Conservation (phyloP, 1,284 basidiomycete species). For the Cystobasidium pallidum region DNA sequence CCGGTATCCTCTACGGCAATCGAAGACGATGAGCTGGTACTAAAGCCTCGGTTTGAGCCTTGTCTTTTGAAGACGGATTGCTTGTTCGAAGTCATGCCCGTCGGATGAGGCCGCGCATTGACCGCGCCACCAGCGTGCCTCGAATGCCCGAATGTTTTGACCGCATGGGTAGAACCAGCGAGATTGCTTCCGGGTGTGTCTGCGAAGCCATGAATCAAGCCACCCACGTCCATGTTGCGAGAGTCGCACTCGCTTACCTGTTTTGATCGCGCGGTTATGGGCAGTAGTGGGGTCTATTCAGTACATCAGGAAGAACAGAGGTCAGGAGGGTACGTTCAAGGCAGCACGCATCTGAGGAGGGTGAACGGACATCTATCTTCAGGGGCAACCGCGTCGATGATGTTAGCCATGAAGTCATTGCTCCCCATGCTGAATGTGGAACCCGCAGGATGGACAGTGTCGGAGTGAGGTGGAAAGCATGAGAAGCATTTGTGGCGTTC, state of each 20-base stretch:
- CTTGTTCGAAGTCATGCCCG: background rate
- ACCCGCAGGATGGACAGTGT: background rate
- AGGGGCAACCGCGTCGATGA: background rate
- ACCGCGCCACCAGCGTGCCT: background rate
- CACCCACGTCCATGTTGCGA: background rate
- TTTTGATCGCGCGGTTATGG: background rate
- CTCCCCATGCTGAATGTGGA: background rate
- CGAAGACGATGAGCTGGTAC: background rate
- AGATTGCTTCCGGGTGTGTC: background rate
- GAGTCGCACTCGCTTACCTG: background rate
- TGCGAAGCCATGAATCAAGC: background rate
- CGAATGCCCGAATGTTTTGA: background rate
- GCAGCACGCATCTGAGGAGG: background rate
- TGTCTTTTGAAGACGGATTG: background rate
- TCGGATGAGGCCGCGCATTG: background rate
- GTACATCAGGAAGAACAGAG: background rate
- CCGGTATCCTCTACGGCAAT: background rate
- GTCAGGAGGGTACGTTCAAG: background rate
- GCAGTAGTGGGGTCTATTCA: background rate
- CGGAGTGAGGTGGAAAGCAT: background rate
- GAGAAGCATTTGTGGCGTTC: conserved; percentile 1
- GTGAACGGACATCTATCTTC: background rate
- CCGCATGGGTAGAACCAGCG: background rate
- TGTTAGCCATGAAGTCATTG: background rate
- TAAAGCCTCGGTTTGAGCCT: background rate